These are phyloP conservation scores for Zygotorulaspora danielsina DNA, from an alignment of 805 yeast genomes.

Conservation along the genomic window DNA sequence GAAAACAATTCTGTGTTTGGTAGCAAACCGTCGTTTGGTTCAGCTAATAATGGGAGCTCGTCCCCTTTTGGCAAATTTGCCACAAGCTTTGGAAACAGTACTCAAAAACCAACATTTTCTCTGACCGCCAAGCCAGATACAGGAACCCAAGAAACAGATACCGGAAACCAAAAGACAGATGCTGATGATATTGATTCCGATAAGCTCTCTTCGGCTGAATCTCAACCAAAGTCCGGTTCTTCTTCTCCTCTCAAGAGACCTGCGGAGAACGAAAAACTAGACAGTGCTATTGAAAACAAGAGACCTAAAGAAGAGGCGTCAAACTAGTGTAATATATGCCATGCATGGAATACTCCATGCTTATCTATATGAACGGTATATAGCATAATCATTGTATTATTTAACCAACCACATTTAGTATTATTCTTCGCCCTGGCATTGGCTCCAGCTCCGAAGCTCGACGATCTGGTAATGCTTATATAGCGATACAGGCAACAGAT, in stretches of 20 bases:
- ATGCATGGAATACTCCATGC: too few relatives aligned
- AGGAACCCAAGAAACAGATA: neutral
- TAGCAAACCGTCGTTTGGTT: slow-evolving; percentile 14
- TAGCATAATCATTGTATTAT: too few relatives aligned
- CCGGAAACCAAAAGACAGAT: neutral
- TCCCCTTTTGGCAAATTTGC: slow-evolving; percentile 2
- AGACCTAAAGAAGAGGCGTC: slow-evolving; percentile 7
- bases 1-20: slow-evolving; percentile 6
- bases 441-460: too few relatives aligned
- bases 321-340: neutral
- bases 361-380: too few relatives aligned
- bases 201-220: slow-evolving; percentile 1
- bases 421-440: too few relatives aligned
- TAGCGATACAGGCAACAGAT: too few relatives aligned
- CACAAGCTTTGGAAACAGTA: neutral
- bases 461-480: too few relatives aligned
- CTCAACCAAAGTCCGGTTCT: slow-evolving; percentile 1
- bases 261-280: slow-evolving; percentile 10
- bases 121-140: slow-evolving; percentile 1
- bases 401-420: too few relatives aligned
- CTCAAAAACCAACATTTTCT: slow-evolving; percentile 1
- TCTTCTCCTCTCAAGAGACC: slow-evolving; percentile 14
- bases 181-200: neutral
- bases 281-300: slow-evolving; percentile 5
- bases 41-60: neutral